phyloP scores from a whole-genome alignment of 2,329 filamentous ascomycete genomes.

The Alternaria consortialis region DNA sequence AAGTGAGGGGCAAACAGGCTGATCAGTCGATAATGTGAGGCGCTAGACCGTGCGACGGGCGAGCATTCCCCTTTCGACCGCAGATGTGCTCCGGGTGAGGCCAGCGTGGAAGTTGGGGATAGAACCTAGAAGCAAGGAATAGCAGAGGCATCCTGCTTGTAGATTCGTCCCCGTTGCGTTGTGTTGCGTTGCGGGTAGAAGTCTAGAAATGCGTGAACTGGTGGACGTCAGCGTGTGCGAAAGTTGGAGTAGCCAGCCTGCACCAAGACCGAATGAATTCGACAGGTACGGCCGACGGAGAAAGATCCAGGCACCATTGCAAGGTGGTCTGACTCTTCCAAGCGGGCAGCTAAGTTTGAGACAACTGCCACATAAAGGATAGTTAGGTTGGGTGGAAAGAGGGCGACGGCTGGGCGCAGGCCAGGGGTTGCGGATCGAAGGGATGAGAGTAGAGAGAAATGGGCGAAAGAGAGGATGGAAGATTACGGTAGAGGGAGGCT shows the following conservation, averaged over 20 bases:
- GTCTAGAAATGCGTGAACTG: neutral
- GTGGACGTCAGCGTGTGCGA: neutral
- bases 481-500: neutral
- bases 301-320: neutral
- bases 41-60: neutral
- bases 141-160: neutral
- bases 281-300: neutral
- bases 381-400: neutral
- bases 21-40: neutral
- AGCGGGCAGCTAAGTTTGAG: neutral
- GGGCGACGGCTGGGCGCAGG: neutral
- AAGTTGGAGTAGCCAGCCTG: neutral
- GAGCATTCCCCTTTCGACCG: neutral
- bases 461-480: neutral
- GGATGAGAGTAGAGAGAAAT: conserved; percentile 5
- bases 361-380: conserved; percentile 4
- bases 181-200: neutral
- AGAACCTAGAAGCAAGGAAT: neutral
- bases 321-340: neutral
- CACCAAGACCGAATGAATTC: neutral
- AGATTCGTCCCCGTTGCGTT: neutral
- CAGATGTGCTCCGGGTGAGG: neutral
- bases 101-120: neutral
- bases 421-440: neutral
- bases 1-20: neutral